Evolutionary conservation across 2,329 filamentous ascomycete genomes (phyloP).

Genomic region (Fusarium praegraminearum): DNA sequence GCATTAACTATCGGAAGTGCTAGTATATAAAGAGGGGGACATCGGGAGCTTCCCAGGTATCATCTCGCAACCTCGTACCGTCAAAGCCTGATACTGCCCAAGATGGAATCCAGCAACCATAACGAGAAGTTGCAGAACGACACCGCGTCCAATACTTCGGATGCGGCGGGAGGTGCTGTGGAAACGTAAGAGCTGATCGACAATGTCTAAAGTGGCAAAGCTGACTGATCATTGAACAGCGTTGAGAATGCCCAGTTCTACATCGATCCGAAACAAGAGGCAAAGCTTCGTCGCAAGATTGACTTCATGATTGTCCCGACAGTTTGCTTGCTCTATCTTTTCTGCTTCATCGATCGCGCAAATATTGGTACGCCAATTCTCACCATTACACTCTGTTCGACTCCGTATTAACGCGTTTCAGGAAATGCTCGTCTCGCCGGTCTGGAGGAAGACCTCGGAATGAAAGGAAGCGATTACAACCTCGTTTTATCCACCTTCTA

Average conservation of each 20-base stretch:
- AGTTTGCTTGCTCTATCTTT: constrained; percentile 63
- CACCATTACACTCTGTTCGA: fast-evolving
- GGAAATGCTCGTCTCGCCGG: constrained; percentile 39
- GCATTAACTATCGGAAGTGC: not conserved
- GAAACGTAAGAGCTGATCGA: constrained; percentile 5
- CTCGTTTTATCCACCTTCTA: constrained; percentile 71
- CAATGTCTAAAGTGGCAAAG: fast-evolving
- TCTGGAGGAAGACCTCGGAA: constrained; percentile 34
- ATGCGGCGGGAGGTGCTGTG: not conserved
- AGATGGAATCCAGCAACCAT: constrained; percentile 1
- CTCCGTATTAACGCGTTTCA: not conserved
- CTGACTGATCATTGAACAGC: constrained; percentile 8
- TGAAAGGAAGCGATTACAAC: constrained; percentile 70
- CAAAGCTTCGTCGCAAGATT: constrained; percentile 24
- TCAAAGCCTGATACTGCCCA: not conserved
- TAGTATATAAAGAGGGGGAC: constrained; percentile 6
- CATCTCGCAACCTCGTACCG: not conserved
- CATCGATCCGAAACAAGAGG: constrained; percentile 24
- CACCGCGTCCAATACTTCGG: constrained; percentile 14
- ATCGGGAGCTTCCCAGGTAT: not conserved
- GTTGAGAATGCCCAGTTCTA: constrained; percentile 17
- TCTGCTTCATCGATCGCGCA: constrained; percentile 73
- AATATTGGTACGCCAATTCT: constrained; percentile 19
- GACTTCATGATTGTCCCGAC: constrained; percentile 31
- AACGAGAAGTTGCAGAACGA: constrained; percentile 25